Percentiles rank a stretch among this genome's conserved stretches.
These are phyloP conservation scores for Penicillium sp. DNA, from an alignment of 2,329 filamentous ascomycete species.

Conservation along the genomic window DNA sequence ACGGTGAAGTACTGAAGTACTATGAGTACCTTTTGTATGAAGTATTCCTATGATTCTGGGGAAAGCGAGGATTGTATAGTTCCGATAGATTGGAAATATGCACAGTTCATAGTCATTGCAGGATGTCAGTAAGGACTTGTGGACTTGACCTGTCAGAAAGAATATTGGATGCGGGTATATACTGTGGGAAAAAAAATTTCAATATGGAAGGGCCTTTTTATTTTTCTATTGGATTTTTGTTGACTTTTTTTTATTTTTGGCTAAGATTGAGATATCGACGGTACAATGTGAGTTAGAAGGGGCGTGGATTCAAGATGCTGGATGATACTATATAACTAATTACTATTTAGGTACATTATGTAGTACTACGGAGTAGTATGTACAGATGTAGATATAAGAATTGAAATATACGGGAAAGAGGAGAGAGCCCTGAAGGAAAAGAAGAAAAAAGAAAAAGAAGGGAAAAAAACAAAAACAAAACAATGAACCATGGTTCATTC, in stretches of 20 bases:
- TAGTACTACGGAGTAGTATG: too few species aligned
- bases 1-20: background rate
- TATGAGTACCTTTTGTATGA: background rate
- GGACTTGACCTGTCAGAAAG: conserved; percentile 12
- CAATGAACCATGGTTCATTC: background rate
- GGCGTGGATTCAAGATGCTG: too few species aligned
- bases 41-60: conserved; percentile 4
- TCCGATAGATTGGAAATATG: background rate
- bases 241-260: too few species aligned
- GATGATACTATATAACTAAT: background rate
- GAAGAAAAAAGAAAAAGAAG: background rate
- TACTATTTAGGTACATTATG: background rate
- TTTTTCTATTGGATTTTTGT: too few species aligned
- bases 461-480: background rate
- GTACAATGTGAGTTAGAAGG: too few species aligned
- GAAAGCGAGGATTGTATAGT: conserved; percentile 6
- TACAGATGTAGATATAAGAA: background rate
- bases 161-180: background rate
- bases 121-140: background rate
- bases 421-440: too few species aligned
- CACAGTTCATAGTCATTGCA: background rate
- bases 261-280: too few species aligned
- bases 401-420: too few species aligned
- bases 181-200: conserved; percentile 9
- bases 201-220: conserved; percentile 8